Base-by-base conservation (phyloP, 202 grass and related monocot species). In the Zoysia matrella region DNA sequence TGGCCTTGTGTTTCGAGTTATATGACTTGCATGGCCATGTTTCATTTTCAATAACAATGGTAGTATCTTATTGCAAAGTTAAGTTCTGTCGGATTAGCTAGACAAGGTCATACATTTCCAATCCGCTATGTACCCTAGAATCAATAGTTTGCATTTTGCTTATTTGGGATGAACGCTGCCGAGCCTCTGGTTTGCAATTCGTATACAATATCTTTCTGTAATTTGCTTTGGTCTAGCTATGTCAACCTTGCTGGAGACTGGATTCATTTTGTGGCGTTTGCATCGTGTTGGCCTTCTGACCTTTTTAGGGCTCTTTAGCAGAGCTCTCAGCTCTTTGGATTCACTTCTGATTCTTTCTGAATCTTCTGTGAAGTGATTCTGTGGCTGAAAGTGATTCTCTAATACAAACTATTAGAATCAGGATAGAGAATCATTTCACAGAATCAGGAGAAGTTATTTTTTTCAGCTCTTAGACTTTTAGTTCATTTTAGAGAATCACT, bases 61-160 rank as follows among this genome's bases (percentile, higher is more conserved):
- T 83, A 78, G 55, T 81, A 74, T 79, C 74, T 67, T 85, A 72
- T 77, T 77, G 52, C 51, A 47, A 78, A 69, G 73, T 68, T 81
- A 5, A 72, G 42, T 54, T 71, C 53, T 52, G 11, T 73, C 40
- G 52, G 65, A 82, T 77, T 70, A 51, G 52, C 51, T 61, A 52
- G 71, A 69, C 18, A 72, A 10, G 60, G 11, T 36, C 66, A 52
- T 55, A 51, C 60, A 69, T 80, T 80, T 39, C 47, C 22, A 4
- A 12, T 15, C 51, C 3, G 50, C 52, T 46, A 53, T 52, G 65
- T 47, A 43, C 30, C 4, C 52, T 69, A 83, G 42, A 58, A 58
- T 58, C 30, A 7, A 58, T 67, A 11, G 47, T 60, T 14, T 69
- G 41, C 61, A 66, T 11, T 39, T 76, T 76, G 11, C 8, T 6